Percentiles rank a stretch among this genome's conserved stretches.
phyloP scores from a whole-genome alignment of 768 basidiomycete species.

The Tricholoma saponaceum region DNA sequence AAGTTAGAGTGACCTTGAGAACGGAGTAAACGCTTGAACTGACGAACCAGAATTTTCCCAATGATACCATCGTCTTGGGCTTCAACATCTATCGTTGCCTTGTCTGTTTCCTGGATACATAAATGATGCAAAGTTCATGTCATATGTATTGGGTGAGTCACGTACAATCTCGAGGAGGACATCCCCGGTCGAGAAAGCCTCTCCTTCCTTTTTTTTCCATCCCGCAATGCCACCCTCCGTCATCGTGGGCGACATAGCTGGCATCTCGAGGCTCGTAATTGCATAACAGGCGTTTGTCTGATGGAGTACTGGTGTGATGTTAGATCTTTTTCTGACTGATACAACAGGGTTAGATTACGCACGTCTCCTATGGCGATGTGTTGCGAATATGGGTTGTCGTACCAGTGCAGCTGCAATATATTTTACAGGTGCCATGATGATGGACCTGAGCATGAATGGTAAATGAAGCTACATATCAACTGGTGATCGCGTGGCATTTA shows the following conservation, averaged over 20 bases:
- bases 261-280: conserved; percentile 81
- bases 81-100: conserved; percentile 97
- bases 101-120: conserved; percentile 76
- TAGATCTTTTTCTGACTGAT: not conserved
- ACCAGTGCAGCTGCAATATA: conserved; percentile 3
- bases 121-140: conserved; percentile 1
- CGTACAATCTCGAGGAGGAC: conserved; percentile 87
- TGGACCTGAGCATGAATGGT: no score
- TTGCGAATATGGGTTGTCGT: not conserved
- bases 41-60: conserved; percentile 85
- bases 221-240: conserved; percentile 88
- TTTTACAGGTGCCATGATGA: conserved; percentile 17
- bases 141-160: conserved; percentile 9
- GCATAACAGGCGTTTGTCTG: conserved; percentile 47
- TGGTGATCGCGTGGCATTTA: not conserved
- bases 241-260: conserved; percentile 97
- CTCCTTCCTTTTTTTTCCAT: conserved; percentile 90
- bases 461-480: no score
- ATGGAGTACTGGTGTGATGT: conserved; percentile 46
- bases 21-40: not conserved
- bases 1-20: not conserved
- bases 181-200: conserved; percentile 75
- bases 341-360: not conserved
- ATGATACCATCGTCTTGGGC: conserved; percentile 95
- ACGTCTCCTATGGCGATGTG: conserved; percentile 11